A percentile compares a stretch with the other conserved stretches of the same genome.
phyloP scores from a whole-genome alignment of 2,329 filamentous ascomycete species.

The Colletotrichum musae region DNA sequence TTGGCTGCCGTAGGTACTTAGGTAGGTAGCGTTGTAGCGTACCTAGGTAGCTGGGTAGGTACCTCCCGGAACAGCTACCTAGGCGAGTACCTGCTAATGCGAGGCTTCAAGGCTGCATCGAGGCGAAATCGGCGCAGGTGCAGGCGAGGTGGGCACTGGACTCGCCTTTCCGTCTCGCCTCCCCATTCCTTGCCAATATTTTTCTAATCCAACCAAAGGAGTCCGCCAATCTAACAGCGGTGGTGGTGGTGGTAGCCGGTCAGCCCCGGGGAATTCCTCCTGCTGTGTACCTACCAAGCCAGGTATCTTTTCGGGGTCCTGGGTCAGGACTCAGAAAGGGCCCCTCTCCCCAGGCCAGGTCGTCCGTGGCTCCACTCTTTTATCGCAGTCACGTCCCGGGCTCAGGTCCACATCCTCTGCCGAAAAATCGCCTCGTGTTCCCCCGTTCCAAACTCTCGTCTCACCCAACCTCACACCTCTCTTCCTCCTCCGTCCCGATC shows the following conservation, averaged over 20 bases:
- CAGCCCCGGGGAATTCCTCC: constrained; percentile 24
- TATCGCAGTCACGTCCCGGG: constrained; percentile 35
- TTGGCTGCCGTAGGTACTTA: background rate
- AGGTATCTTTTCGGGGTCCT: constrained; percentile 34
- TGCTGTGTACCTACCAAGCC: no score
- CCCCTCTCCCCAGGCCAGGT: background rate
- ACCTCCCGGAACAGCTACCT: no score
- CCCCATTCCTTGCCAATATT: no score
- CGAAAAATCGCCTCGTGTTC: constrained; percentile 41
- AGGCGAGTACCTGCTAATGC: background rate
- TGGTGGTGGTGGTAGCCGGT: background rate
- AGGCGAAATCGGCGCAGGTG: constrained; percentile 13
- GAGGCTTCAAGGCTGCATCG: constrained; percentile 38
- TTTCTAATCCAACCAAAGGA: no score
- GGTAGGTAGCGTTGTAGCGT: no score
- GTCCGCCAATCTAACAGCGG: no score
- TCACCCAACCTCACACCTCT: constrained; percentile 23
- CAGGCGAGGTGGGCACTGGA: no score
- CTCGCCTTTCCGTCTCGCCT: no score
- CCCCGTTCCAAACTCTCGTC: constrained; percentile 28
- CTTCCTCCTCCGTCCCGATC: constrained; percentile 23
- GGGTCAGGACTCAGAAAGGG: constrained; percentile 12
- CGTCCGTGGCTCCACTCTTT: constrained; percentile 24
- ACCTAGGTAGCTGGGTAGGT: no score
- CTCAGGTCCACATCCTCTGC: constrained; percentile 33